Evolutionary conservation across 2,329 filamentous ascomycete species (phyloP).

Genomic region (Fusarium concolor): DNA sequence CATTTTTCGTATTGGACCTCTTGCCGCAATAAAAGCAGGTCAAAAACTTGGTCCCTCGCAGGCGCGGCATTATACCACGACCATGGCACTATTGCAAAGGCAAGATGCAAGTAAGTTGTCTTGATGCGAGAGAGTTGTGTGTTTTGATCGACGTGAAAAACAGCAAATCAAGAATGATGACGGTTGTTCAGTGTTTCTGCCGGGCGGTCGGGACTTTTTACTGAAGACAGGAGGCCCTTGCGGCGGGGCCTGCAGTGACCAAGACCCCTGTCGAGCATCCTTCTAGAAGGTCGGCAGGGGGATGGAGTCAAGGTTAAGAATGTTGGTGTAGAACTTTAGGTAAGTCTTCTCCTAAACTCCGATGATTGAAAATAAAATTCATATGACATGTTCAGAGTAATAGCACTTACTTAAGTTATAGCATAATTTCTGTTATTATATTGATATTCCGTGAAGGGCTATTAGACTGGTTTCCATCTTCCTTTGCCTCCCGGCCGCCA

Average conservation of each 20-base stretch:
- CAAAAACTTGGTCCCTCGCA: slow-evolving; percentile 60
- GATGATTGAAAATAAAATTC: too few species aligned
- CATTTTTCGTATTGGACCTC: slow-evolving; percentile 70
- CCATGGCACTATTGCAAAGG: slow-evolving; percentile 1
- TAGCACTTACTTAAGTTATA: too few species aligned
- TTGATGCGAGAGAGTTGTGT: not conserved
- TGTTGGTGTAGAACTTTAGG: too few species aligned
- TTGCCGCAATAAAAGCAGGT: slow-evolving; percentile 87
- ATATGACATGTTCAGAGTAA: too few species aligned
- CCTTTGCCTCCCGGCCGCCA: not conserved
- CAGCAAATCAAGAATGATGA: slow-evolving; percentile 14
- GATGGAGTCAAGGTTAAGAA: too few species aligned
- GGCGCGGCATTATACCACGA: slow-evolving; percentile 56
- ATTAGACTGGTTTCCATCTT: not conserved
- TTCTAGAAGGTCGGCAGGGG: slow-evolving; percentile 24
- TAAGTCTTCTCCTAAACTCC: too few species aligned
- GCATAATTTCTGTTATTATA: too few species aligned
- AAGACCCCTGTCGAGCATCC: slow-evolving; percentile 24
- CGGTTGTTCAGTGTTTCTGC: slow-evolving; percentile 49
- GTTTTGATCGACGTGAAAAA: slow-evolving; percentile 30
- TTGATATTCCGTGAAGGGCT: too few species aligned
- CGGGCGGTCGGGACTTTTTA: slow-evolving; percentile 49
- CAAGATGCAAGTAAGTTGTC: not conserved
- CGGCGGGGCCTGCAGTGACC: slow-evolving; percentile 13
- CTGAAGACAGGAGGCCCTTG: not conserved